phyloP scores from a whole-genome alignment of 495 filamentous ascomycete species.

The Talaromyces wortmannii region DNA sequence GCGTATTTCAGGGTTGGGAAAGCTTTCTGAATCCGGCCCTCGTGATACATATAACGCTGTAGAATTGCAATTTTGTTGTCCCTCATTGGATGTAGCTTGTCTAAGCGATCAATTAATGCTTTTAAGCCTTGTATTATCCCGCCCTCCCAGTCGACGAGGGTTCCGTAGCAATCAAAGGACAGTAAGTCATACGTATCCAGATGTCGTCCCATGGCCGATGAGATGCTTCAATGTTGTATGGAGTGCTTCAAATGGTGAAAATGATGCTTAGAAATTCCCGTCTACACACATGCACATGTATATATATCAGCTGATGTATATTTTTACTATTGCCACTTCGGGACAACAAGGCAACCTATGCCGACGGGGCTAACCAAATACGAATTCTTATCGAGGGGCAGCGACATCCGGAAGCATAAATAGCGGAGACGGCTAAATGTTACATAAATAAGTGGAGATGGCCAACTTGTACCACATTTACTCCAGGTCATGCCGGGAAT shows the following conservation, averaged over 20 bases:
- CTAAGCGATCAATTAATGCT: slow-evolving; percentile 13
- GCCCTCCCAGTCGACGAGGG: slow-evolving; percentile 69
- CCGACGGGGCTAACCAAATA: not conserved
- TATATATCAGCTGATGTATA: not conserved
- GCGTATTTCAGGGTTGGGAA: slow-evolving; percentile 1
- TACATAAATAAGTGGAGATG: not conserved
- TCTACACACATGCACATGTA: not conserved
- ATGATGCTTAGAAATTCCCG: not conserved
- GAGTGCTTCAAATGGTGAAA: not conserved
- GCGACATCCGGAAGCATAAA: not conserved
- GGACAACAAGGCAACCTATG: not conserved
- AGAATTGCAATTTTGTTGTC: not conserved
- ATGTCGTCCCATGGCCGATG: not conserved
- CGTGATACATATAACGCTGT: not conserved
- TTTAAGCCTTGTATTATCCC: slow-evolving; percentile 28
- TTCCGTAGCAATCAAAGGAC: slow-evolving; percentile 77
- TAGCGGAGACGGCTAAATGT: not conserved
- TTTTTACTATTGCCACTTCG: not conserved
- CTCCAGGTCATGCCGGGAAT: too few species aligned
- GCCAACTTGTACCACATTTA: too few species aligned
- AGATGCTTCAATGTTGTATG: not conserved
- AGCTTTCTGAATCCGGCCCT: not conserved
- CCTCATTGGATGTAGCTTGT: slow-evolving; percentile 29
- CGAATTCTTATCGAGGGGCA: not conserved
- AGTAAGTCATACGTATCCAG: slow-evolving; percentile 30